Evolutionary conservation across 495 filamentous ascomycete genomes (phyloP).

Genomic region (Trichoderma parareesei): DNA sequence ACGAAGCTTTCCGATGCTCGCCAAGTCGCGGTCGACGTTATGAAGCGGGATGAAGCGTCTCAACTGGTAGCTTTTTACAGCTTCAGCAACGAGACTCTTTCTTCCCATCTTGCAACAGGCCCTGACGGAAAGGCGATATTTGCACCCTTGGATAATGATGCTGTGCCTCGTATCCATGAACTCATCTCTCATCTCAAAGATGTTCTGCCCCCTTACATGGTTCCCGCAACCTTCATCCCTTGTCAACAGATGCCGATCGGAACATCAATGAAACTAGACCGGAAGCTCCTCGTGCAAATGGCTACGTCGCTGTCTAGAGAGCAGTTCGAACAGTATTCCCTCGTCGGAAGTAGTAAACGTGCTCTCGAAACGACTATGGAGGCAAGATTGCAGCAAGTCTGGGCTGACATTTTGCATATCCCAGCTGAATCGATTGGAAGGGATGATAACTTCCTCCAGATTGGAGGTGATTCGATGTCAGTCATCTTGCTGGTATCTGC

Average conservation of each 20-base stretch:
- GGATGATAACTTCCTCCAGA: conserved; percentile 40
- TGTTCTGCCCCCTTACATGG: conserved; percentile 73
- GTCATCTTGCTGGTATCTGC: conserved; percentile 20
- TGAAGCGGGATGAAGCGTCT: conserved; percentile 9
- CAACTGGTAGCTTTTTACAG: conserved; percentile 13
- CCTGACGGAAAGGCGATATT: conserved; percentile 48
- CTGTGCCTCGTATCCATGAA: conserved; percentile 32
- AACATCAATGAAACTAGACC: conserved; percentile 31
- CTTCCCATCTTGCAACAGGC: background rate
- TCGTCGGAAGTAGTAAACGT: background rate
- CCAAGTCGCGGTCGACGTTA: conserved; percentile 15
- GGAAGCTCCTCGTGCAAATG: conserved; percentile 3
- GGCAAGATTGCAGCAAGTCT: background rate
- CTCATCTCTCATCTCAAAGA: conserved; percentile 58
- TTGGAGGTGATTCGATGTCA: conserved; percentile 36
- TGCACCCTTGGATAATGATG: conserved; percentile 14
- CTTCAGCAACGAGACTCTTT: conserved; percentile 24
- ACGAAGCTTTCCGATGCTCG: background rate
- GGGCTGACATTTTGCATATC: background rate
- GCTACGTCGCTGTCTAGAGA: background rate
- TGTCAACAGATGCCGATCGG: background rate
- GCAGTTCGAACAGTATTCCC: background rate
- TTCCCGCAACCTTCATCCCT: conserved; percentile 16
- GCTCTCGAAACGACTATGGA: background rate
- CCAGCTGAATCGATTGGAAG: background rate